A percentile compares a stretch with the other conserved stretches of the same genome.
These are phyloP conservation scores for Nothophoma quercina DNA, from an alignment of 2,329 filamentous ascomycete species.

Conservation along the genomic window DNA sequence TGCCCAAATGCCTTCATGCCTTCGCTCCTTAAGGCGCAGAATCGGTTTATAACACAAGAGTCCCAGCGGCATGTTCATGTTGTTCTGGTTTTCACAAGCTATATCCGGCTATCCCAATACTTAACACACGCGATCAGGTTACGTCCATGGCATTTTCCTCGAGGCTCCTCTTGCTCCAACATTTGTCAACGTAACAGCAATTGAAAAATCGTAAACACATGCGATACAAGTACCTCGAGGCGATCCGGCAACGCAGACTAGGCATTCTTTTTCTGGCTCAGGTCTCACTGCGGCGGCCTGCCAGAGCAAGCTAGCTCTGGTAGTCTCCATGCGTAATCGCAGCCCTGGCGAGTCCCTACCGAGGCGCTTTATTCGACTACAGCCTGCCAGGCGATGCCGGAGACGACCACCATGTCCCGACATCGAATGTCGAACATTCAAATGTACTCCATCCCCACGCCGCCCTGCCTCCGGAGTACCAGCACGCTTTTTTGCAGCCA, in stretches of 20 bases:
- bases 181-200: constrained; percentile 54
- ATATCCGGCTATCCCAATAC: constrained; percentile 50
- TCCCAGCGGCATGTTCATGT: constrained; percentile 42
- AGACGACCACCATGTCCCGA: constrained; percentile 51
- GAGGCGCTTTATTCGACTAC: constrained; percentile 58
- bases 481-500: constrained; percentile 49
- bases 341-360: constrained; percentile 59
- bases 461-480: constrained; percentile 44
- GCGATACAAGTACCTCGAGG: constrained; percentile 49
- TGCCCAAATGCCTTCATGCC: constrained; percentile 51
- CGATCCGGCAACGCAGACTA: constrained; percentile 46
- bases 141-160: constrained; percentile 35
- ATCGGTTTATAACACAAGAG: constrained; percentile 50
- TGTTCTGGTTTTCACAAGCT: constrained; percentile 29
- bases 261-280: constrained; percentile 51
- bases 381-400: constrained; percentile 53
- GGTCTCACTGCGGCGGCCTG: constrained; percentile 56
- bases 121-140: constrained; percentile 51
- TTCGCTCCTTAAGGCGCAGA: constrained; percentile 46
- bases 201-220: constrained; percentile 51
- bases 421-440: constrained; percentile 53
- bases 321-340: constrained; percentile 60
- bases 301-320: constrained; percentile 59
- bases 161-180: constrained; percentile 47
- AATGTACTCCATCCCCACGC: constrained; percentile 51